phyloP scores from a whole-genome alignment of 352 stramenopile genomes.

The Aphanomyces euteiches region DNA sequence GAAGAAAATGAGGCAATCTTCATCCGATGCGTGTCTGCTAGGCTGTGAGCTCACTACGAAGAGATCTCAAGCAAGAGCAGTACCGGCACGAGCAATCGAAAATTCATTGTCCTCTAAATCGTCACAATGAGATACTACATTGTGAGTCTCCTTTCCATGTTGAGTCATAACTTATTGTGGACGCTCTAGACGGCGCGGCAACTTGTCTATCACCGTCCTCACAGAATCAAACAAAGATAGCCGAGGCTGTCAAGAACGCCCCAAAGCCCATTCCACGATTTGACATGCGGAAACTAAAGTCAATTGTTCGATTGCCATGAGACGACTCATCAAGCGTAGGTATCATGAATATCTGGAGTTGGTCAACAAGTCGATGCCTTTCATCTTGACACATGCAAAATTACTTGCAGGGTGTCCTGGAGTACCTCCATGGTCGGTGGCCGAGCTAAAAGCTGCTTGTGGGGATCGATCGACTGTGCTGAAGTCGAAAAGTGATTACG shows the following conservation, averaged over 20 bases:
- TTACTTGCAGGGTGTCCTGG: conserved; percentile 30
- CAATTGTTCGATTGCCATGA: not conserved
- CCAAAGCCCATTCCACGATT: not conserved
- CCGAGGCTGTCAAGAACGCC: no score
- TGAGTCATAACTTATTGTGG: no score
- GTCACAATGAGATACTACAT: no score
- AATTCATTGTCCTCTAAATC: no score
- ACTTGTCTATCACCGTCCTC: not conserved
- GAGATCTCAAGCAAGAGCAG: no score
- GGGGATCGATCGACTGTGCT: conserved; percentile 7
- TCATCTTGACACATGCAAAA: conserved; percentile 39
- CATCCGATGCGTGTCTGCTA: no score
- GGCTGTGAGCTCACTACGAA: no score
- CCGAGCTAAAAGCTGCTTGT: conserved; percentile 26
- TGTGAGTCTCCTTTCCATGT: no score
- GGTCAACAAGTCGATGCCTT: conserved; percentile 32
- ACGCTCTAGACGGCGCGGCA: no score
- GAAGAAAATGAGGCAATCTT: no score
- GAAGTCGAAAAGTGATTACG: not conserved
- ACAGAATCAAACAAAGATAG: no score
- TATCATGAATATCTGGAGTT: conserved; percentile 34
- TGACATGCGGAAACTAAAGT: not conserved
- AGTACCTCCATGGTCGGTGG: conserved; percentile 35
- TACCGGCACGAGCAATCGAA: no score
- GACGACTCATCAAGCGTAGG: not conserved